Evolutionary conservation across 202 grass and related monocot species (phyloP).

Genomic region (Carex arenaria): DNA sequence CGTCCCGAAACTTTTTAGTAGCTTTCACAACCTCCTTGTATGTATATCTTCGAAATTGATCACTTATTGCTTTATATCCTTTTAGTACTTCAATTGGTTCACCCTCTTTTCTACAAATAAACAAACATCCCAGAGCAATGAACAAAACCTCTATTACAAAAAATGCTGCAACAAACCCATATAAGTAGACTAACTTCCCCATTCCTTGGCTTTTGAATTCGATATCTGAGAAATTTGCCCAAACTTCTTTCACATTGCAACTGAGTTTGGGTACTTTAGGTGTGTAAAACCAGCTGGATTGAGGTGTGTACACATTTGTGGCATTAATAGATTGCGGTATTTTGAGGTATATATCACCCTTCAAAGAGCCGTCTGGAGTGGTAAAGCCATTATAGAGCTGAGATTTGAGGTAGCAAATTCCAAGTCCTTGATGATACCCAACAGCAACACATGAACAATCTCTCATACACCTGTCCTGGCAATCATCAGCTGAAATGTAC

Average conservation of each 20-base stretch:
- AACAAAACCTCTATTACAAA: conserved; percentile 42
- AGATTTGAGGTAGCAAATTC: conserved; percentile 42
- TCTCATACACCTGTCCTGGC: conserved; percentile 19
- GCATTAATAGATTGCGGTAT: conserved; percentile 1
- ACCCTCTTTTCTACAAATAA: conserved; percentile 24
- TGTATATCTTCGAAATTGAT: conserved; percentile 42
- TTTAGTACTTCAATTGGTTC: conserved; percentile 16
- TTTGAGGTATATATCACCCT: conserved; percentile 29
- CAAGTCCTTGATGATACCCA: conserved; percentile 18
- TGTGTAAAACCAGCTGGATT: not conserved
- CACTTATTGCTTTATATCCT: conserved; percentile 34
- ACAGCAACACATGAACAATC: conserved; percentile 40
- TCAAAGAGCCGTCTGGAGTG: not conserved
- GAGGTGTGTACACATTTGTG: not conserved
- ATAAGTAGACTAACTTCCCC: conserved; percentile 28
- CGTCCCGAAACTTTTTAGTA: conserved; percentile 33
- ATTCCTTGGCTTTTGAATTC: not conserved
- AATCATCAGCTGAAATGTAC: conserved; percentile 9
- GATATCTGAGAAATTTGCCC: not conserved
- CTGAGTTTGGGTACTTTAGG: not conserved
- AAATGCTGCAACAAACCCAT: conserved; percentile 35
- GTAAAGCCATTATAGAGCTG: conserved; percentile 40
- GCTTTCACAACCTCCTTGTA: conserved; percentile 37
- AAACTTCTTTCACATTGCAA: not conserved
- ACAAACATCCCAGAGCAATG: conserved; percentile 44